Evolutionary conservation across 441 rosid genomes (phyloP).

Genomic region (Euphorbia corollata): DNA sequence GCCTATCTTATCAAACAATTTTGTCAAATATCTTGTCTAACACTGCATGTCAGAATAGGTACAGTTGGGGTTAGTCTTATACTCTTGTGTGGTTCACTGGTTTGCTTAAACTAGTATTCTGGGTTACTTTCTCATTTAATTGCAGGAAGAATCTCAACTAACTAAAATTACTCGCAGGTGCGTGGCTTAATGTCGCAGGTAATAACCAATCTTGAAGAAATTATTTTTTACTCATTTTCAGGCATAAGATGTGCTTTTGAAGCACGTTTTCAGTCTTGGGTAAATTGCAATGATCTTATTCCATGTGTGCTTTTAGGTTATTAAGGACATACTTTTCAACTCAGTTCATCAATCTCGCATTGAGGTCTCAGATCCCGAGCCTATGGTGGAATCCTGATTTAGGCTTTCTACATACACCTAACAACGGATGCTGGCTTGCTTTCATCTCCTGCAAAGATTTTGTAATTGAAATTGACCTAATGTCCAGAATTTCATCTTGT

Average conservation of each 20-base stretch:
- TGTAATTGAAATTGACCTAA: too few relatives aligned
- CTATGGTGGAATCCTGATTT: conserved; percentile 78
- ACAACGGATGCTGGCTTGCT: too few relatives aligned
- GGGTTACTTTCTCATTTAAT: conserved; percentile 15
- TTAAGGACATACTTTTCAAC: conserved; percentile 91
- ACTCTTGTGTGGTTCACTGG: neutral
- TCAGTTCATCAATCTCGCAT: conserved; percentile 49
- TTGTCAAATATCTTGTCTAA: neutral
- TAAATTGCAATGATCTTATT: neutral
- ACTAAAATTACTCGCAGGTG: conserved; percentile 88
- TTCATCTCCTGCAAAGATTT: too few relatives aligned
- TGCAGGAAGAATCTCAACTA: conserved; percentile 90
- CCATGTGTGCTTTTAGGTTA: conserved; percentile 43
- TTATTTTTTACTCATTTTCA: neutral
- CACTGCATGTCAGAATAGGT: neutral
- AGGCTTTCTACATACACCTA: neutral
- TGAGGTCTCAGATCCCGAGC: conserved; percentile 71
- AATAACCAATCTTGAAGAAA: conserved; percentile 16
- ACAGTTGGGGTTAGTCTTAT: too few relatives aligned
- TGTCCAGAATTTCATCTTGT: too few relatives aligned
- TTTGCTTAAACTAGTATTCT: neutral
- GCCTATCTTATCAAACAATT: neutral
- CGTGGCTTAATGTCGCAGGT: conserved; percentile 99
- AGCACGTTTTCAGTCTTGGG: neutral
- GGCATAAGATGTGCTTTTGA: neutral